phyloP scores from a whole-genome alignment of 441 rosid genomes.

The Sinapis alba region DNA sequence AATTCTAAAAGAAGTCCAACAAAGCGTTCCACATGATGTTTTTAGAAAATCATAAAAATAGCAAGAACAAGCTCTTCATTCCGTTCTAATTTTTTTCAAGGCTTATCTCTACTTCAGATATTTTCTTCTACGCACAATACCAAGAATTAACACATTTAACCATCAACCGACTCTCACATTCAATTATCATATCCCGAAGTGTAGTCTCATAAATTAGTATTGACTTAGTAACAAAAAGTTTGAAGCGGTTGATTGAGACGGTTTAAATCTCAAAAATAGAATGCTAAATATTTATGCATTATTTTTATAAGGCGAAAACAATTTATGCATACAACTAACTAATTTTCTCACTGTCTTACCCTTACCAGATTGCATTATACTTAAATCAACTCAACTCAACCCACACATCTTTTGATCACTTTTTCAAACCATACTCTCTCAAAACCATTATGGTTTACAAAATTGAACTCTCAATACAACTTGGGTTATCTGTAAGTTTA shows the following conservation, averaged over 20 bases:
- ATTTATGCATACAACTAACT: neutral
- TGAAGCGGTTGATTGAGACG: neutral
- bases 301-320: neutral
- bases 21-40: neutral
- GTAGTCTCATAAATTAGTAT: neutral
- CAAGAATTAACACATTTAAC: neutral
- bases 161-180: neutral
- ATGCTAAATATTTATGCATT: neutral
- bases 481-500: neutral
- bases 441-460: neutral
- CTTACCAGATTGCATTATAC: neutral
- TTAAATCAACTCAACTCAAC: neutral
- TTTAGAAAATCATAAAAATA: neutral
- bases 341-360: neutral
- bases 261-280: neutral
- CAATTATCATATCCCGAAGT: neutral
- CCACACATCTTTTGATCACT: neutral
- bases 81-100: neutral
- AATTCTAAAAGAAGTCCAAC: neutral
- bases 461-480: neutral
- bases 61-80: neutral
- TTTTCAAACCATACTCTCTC: neutral
- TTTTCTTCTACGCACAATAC: neutral
- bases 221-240: neutral
- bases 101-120: neutral